These are phyloP conservation scores for Yamadazyma trypodendri DNA, from an alignment of 1,139 yeast genomes.

Conservation along the genomic window DNA sequence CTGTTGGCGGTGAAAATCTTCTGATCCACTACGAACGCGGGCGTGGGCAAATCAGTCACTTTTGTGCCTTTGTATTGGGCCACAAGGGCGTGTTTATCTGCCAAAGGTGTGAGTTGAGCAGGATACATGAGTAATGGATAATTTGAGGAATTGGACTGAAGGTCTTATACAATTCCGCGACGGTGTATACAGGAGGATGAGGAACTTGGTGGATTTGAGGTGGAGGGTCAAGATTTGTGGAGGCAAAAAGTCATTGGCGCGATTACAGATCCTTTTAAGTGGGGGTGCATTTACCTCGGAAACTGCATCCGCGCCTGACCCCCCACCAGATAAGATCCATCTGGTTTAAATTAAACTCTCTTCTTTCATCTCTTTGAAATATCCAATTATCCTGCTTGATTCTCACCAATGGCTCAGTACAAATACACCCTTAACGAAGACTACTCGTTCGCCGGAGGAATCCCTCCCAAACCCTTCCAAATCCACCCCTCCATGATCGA, in stretches of 20 bases:
- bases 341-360: not conserved
- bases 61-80: slow-evolving; percentile 25
- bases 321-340: no score
- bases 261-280: not conserved
- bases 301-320: not conserved
- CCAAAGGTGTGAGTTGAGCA: slow-evolving; percentile 17
- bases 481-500: slow-evolving; percentile 22
- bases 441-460: slow-evolving; percentile 20
- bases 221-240: not conserved
- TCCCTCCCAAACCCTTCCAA: slow-evolving; percentile 24
- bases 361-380: no score
- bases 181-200: no score
- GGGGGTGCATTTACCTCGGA: not conserved
- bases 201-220: not conserved
- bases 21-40: slow-evolving; percentile 31
- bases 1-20: slow-evolving; percentile 24
- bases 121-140: slow-evolving; percentile 12
- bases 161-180: no score
- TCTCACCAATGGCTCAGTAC: slow-evolving; percentile 14
- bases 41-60: slow-evolving; percentile 34
- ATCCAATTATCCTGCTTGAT: no score
- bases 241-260: not conserved
- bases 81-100: slow-evolving; percentile 25
- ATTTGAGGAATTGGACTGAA: no score
- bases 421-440: slow-evolving; percentile 17